A percentile compares a stretch with the other conserved stretches of the same genome.
These are phyloP conservation scores for Puccinia hordei DNA, from an alignment of 1,284 basidiomycete genomes.

Conservation along the genomic window DNA sequence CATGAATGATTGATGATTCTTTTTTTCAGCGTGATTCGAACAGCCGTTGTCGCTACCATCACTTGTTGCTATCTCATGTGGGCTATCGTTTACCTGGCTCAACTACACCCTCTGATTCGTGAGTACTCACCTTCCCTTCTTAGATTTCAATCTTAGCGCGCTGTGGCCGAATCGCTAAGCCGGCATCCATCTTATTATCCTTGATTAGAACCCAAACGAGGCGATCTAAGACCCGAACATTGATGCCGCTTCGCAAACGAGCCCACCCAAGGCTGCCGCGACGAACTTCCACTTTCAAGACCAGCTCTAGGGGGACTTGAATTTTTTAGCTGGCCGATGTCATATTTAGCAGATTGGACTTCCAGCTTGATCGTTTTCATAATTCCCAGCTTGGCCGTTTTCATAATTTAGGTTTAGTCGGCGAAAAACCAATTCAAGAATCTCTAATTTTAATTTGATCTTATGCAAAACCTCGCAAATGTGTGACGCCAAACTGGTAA, in stretches of 20 bases:
- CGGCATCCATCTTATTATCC: neutral
- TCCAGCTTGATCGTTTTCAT: neutral
- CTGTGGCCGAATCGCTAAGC: neutral
- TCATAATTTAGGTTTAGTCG: neutral
- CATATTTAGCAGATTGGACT: neutral
- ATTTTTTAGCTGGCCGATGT: neutral
- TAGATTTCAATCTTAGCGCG: neutral
- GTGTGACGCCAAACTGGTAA: no score
- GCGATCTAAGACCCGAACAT: conserved; percentile 34
- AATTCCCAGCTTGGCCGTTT: no score
- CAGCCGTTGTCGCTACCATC: conserved; percentile 73
- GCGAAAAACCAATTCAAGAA: neutral
- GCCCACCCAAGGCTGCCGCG: neutral
- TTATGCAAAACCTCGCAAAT: no score
- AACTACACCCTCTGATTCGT: conserved; percentile 86
- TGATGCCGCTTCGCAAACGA: neutral
- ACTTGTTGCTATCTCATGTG: conserved; percentile 87
- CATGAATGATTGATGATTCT: conserved; percentile 2
- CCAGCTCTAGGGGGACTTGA: neutral
- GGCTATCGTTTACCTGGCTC: conserved; percentile 88
- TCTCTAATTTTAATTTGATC: neutral
- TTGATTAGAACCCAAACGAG: conserved; percentile 36
- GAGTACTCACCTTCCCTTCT: conserved; percentile 52
- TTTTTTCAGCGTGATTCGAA: conserved; percentile 72
- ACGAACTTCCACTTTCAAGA: neutral